Conservation (phyloP, 2,329 filamentous ascomycete genomes). For the Alternaria alternata region DNA sequence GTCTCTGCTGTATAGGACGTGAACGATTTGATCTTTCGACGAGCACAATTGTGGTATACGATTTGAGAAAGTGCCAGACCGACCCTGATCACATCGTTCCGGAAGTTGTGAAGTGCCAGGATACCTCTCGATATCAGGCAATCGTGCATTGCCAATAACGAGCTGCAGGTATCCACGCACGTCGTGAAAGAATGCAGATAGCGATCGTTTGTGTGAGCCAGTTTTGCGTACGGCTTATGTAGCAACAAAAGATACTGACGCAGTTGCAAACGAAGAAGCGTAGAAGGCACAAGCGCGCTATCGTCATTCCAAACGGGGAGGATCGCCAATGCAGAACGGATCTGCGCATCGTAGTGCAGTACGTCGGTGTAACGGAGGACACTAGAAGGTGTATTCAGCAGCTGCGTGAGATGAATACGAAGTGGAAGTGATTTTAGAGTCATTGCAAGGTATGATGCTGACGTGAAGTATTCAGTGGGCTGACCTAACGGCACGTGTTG, state of each 20-base stretch:
- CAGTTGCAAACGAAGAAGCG: slow-evolving; percentile 43
- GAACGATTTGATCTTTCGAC: slow-evolving; percentile 11
- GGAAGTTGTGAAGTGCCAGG: slow-evolving; percentile 34
- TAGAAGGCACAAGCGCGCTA: slow-evolving; percentile 25
- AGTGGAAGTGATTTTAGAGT: slow-evolving; percentile 40
- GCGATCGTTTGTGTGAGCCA: slow-evolving; percentile 34
- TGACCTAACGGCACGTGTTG: slow-evolving; percentile 33
- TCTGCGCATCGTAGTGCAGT: slow-evolving; percentile 43
- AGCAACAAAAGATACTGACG: slow-evolving; percentile 47
- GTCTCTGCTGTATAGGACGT: slow-evolving; percentile 1
- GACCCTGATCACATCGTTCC: slow-evolving; percentile 42
- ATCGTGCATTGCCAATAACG: slow-evolving; percentile 36
- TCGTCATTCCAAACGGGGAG: slow-evolving; percentile 38
- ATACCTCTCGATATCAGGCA: slow-evolving; percentile 30
- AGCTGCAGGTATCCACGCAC: slow-evolving; percentile 38
- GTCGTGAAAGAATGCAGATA: slow-evolving; percentile 45
- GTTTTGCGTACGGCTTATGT: slow-evolving; percentile 44
- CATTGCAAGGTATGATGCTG: slow-evolving; percentile 38
- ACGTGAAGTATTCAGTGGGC: slow-evolving; percentile 41
- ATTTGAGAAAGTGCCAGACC: slow-evolving; percentile 38
- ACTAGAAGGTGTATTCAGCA: slow-evolving; percentile 44
- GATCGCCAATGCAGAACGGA: slow-evolving; percentile 31
- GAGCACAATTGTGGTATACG: slow-evolving; percentile 37
- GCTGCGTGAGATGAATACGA: slow-evolving; percentile 41
- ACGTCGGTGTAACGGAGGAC: slow-evolving; percentile 43